Conservation (phyloP, 2,329 filamentous ascomycete species). For the Apiospora pterosperma region DNA sequence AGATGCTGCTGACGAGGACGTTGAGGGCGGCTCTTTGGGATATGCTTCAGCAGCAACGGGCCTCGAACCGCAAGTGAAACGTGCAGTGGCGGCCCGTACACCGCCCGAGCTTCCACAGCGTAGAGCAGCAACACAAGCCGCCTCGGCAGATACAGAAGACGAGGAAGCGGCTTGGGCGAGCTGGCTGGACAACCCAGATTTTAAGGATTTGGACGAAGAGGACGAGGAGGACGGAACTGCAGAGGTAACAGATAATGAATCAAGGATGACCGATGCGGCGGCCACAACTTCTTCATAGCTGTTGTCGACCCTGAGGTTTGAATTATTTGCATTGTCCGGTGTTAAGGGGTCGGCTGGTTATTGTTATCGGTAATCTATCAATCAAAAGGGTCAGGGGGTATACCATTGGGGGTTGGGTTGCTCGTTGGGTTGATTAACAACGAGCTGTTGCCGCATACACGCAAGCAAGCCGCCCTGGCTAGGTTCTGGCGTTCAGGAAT, state of each 20-base stretch:
- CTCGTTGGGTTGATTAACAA: not conserved
- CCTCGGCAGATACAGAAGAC: conserved; percentile 9
- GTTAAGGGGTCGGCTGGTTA: not conserved
- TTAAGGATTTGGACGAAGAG: conserved; percentile 4
- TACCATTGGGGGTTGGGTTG: not conserved
- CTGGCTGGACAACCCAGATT: conserved; percentile 28
- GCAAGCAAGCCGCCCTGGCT: too few species aligned
- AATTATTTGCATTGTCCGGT: not conserved
- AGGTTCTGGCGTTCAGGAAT: too few species aligned
- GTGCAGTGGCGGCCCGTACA: not conserved
- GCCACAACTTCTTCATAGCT: not conserved
- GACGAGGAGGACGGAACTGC: conserved; percentile 10
- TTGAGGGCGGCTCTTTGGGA: not conserved
- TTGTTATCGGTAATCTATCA: not conserved
- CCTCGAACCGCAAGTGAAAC: not conserved
- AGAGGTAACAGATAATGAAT: not conserved
- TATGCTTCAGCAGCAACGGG: not conserved
- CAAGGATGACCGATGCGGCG: not conserved
- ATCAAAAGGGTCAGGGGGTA: not conserved
- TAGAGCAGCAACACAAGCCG: not conserved
- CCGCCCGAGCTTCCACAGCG: not conserved
- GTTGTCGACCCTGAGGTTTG: not conserved
- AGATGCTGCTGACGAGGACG: conserved; percentile 19
- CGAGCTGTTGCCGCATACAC: too few species aligned
- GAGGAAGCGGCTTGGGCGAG: conserved; percentile 27